A percentile compares a stretch with the other conserved stretches of the same genome.
Evolutionary conservation across 1,284 basidiomycete species (phyloP).

Genomic region (Naganishia cerealis): DNA sequence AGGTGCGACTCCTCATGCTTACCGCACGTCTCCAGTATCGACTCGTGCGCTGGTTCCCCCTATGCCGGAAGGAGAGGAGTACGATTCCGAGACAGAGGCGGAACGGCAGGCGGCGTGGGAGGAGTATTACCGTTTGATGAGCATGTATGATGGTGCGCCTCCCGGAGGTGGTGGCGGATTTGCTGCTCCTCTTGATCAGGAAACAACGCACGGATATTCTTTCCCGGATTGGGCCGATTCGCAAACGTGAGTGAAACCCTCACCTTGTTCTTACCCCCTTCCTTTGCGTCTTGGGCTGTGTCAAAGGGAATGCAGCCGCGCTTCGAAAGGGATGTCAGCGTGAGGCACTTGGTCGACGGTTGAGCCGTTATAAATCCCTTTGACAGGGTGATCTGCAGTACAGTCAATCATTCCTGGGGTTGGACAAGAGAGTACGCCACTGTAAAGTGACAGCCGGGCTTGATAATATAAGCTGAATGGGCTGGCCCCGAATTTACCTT

Average conservation of each 20-base stretch:
- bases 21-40: neutral
- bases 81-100: slow-evolving; percentile 29
- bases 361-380: neutral
- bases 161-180: no score
- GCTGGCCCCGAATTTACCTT: neutral
- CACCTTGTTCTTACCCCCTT: neutral
- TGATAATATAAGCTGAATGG: neutral
- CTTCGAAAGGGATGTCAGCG: neutral
- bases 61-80: slow-evolving; percentile 30
- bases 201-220: no score
- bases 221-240: neutral
- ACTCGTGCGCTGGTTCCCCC: slow-evolving; percentile 1
- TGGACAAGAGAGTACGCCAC: neutral
- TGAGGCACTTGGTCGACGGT: neutral
- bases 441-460: neutral
- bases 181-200: no score
- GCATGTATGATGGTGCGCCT: slow-evolving; percentile 1
- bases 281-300: slow-evolving; percentile 1
- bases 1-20: neutral
- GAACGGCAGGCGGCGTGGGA: slow-evolving; percentile 32
- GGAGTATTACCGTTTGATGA: slow-evolving; percentile 22
- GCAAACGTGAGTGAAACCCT: slow-evolving; percentile 1
- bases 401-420: neutral
- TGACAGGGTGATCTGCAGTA: neutral
- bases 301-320: slow-evolving; percentile 11